These are phyloP conservation scores for Cercospora canescens DNA, from an alignment of 2,329 filamentous ascomycete species.

Conservation along the genomic window DNA sequence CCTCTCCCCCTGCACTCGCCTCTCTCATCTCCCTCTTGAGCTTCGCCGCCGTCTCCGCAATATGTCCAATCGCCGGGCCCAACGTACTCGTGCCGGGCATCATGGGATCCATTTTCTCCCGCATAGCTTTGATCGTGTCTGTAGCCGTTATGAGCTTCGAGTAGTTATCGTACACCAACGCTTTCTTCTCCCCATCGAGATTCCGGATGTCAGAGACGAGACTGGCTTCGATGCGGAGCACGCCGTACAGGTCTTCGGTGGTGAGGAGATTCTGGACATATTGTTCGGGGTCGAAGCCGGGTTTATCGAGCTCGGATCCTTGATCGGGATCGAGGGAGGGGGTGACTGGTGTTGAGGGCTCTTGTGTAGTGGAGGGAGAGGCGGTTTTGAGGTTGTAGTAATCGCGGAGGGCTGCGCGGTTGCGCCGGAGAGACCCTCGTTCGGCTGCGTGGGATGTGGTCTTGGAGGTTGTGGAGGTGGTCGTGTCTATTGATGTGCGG, in stretches of 20 bases:
- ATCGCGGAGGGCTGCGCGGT: constrained; percentile 84
- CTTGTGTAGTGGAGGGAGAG: background rate
- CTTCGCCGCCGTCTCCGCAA: constrained; percentile 60
- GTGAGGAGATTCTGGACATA: constrained; percentile 65
- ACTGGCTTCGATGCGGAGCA: constrained; percentile 69
- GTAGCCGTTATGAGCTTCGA: constrained; percentile 95
- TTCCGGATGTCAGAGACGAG: constrained; percentile 78
- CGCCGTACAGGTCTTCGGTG: constrained; percentile 65
- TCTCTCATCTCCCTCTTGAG: constrained; percentile 42
- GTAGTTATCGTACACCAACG: constrained; percentile 97
- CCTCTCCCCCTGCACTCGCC: constrained; percentile 27
- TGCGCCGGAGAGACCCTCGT: constrained; percentile 59
- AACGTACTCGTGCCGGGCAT: constrained; percentile 73
- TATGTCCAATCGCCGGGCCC: constrained; percentile 71
- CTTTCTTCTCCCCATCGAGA: constrained; percentile 93
- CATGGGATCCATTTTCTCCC: constrained; percentile 76
- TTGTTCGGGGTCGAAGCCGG: constrained; percentile 69
- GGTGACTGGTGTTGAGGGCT: constrained; percentile 28
- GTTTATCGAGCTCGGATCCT: constrained; percentile 70
- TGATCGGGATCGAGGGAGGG: constrained; percentile 56
- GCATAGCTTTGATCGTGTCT: constrained; percentile 90
- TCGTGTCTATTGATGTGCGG: constrained; percentile 64
- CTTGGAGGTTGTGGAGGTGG: constrained; percentile 42
- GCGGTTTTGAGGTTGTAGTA: constrained; percentile 80
- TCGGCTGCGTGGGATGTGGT: constrained; percentile 30